These are phyloP conservation scores for Ceratobasidium sp. DNA, from an alignment of 1,284 basidiomycete species.

Conservation along the genomic window DNA sequence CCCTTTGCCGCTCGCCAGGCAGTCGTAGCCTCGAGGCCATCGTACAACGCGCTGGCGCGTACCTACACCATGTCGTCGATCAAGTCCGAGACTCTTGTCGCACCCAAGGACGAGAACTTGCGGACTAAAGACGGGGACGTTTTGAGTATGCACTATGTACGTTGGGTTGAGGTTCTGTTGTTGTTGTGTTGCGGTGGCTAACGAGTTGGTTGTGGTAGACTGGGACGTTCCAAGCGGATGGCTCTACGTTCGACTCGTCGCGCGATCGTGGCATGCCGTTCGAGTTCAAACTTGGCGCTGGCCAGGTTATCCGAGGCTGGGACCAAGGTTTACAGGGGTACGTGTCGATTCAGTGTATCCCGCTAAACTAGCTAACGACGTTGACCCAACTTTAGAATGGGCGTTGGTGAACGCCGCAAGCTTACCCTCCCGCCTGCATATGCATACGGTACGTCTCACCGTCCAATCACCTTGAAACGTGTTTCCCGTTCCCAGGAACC, in stretches of 20 bases:
- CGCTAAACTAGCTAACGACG: neutral
- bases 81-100: constrained; percentile 36
- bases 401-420: constrained; percentile 15
- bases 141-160: constrained; percentile 38
- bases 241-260: constrained; percentile 47
- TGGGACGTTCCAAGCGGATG: constrained; percentile 27
- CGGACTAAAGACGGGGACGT: constrained; percentile 34
- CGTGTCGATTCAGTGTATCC: constrained; percentile 57
- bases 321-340: constrained; percentile 57
- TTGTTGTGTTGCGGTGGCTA: neutral
- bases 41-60: constrained; percentile 18
- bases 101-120: neutral
- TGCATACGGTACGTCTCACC: constrained; percentile 42
- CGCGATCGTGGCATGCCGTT: constrained; percentile 49
- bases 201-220: constrained; percentile 5
- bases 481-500: neutral
- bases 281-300: constrained; percentile 42
- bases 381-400: constrained; percentile 20
- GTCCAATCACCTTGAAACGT: neutral
- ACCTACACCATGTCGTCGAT: constrained; percentile 39
- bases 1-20: constrained; percentile 19
- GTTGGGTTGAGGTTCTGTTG: neutral
- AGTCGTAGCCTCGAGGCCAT: neutral
- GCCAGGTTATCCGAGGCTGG: constrained; percentile 41
- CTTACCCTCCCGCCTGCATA: constrained; percentile 44